Evolutionary conservation across 2,329 filamentous ascomycete species (phyloP).

Genomic region (Graphilbum sp.): DNA sequence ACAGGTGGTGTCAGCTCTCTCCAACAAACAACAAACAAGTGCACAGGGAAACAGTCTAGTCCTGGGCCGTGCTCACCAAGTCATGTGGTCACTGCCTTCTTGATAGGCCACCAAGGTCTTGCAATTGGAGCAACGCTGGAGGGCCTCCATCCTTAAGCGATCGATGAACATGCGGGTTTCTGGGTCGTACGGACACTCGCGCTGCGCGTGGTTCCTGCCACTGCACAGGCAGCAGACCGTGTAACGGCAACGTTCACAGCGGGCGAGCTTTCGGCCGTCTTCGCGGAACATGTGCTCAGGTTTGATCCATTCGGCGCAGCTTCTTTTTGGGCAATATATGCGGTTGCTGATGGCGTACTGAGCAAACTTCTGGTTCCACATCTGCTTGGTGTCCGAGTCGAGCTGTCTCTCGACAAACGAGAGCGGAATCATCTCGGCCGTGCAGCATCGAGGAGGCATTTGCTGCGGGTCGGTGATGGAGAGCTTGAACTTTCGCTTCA

Average conservation of each 20-base stretch:
- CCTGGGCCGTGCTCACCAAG: too few species aligned
- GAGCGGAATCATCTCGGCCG: slow-evolving; percentile 52
- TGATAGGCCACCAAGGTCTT: slow-evolving; percentile 59
- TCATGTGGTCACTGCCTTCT: slow-evolving; percentile 80
- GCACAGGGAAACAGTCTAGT: too few species aligned
- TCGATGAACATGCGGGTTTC: slow-evolving; percentile 47
- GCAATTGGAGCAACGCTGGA: slow-evolving; percentile 64
- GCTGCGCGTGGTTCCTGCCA: slow-evolving; percentile 52
- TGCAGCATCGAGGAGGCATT: slow-evolving; percentile 79
- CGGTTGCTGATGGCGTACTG: slow-evolving; percentile 61
- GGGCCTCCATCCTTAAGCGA: slow-evolving; percentile 50
- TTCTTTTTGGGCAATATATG: slow-evolving; percentile 57
- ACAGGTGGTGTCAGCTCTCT: not conserved
- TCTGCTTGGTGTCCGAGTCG: slow-evolving; percentile 54
- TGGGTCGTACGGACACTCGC: slow-evolving; percentile 56
- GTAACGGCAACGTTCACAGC: slow-evolving; percentile 54
- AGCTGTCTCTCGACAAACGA: slow-evolving; percentile 65
- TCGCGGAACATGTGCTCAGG: slow-evolving; percentile 49
- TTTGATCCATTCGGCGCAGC: slow-evolving; percentile 68
- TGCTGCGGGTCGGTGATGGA: slow-evolving; percentile 62
- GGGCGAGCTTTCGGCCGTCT: slow-evolving; percentile 46
- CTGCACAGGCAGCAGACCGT: slow-evolving; percentile 63
- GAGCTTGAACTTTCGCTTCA: slow-evolving; percentile 57
- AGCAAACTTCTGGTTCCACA: slow-evolving; percentile 66
- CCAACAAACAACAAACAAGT: too few species aligned